Evolutionary conservation across 345 rosid genomes (phyloP), one percentile per base, ranked within the genome.

Genomic region (Gossypium bickii): DNA sequence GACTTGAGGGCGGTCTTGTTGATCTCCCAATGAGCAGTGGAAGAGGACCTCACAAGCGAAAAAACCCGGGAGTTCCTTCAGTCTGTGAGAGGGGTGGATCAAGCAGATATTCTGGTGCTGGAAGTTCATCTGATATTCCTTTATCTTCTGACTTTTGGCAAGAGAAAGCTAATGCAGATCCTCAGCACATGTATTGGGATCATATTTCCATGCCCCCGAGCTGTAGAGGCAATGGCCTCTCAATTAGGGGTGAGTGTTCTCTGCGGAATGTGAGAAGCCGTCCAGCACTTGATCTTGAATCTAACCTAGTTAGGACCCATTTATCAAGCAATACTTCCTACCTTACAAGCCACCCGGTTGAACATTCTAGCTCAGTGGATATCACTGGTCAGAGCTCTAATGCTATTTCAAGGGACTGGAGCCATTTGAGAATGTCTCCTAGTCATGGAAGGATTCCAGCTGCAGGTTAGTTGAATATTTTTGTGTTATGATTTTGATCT

Each of bases 181-280:
- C 87, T 41, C 87, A 83, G 67, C 81, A 81, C 45, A 49, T 83
- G 80, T 83, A 84, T 66, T 82, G 89, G 92, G 88, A 90, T 80
- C 81, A 27, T 41, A 47, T 74, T 74, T 73, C 79, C 74, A 77
- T 79, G 82, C 74, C 83, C 71, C 84, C 87, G 44, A 63, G 77
- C 67, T 77, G 82, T 58, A 81, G 83, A 76, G 82, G 86, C 77
- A 87, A 85, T 76, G 78, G 78, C 71, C 84, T 83, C 70, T 78
- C 86, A 73, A 72, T 86, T 72, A 83, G 90, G 81, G 88, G 85
- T 65, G 97, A 94, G 79, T 78, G 87, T 79, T 87, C 94, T 79
- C 57, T 78, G 53, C 88, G 98, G 84, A 92, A 89, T 78, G 93
- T 92, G 74, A 84, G 98, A 72, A 94, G 89, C 70, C 89, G 97